phyloP scores from a whole-genome alignment of 2,329 filamentous ascomycete genomes.

The Clarireedia paspali region DNA sequence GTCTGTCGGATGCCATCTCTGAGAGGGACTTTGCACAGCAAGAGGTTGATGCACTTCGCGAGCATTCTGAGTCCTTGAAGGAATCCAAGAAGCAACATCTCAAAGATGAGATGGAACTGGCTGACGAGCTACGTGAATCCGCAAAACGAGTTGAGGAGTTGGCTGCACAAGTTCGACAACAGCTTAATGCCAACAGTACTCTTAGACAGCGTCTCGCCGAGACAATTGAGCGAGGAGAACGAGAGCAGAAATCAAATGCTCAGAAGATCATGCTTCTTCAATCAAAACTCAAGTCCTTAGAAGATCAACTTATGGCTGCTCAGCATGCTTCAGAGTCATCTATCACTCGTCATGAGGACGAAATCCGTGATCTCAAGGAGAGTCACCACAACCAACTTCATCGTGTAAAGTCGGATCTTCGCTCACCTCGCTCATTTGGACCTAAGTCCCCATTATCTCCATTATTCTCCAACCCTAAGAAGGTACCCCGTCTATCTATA shows the following conservation, averaged over 20 bases:
- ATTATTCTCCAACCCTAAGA: conserved; percentile 44
- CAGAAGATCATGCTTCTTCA: conserved; percentile 80
- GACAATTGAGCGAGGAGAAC: conserved; percentile 76
- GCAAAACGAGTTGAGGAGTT: conserved; percentile 74
- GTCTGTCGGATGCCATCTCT: conserved; percentile 59
- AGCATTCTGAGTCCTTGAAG: conserved; percentile 52
- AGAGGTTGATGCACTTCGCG: conserved; percentile 54
- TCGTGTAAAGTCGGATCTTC: conserved; percentile 54
- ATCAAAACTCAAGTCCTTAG: conserved; percentile 67
- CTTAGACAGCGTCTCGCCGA: conserved; percentile 70
- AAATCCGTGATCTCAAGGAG: conserved; percentile 68
- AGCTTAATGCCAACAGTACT: conserved; percentile 69
- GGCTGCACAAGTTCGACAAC: conserved; percentile 68
- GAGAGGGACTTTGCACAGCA: conserved; percentile 66
- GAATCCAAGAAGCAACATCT: conserved; percentile 48
- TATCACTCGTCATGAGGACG: conserved; percentile 77
- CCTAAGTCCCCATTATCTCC: conserved; percentile 56
- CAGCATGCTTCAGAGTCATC: conserved; percentile 83
- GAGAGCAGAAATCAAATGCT: conserved; percentile 72
- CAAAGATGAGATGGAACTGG: conserved; percentile 54
- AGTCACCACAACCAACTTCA: conserved; percentile 70
- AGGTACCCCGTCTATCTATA: conserved; percentile 46
- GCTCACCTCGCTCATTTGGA: conserved; percentile 42
- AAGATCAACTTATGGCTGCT: conserved; percentile 75
- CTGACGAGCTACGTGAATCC: conserved; percentile 63